Evolutionary conservation across 1,284 basidiomycete species (phyloP).

Genomic region (Fistulina hepatica): DNA sequence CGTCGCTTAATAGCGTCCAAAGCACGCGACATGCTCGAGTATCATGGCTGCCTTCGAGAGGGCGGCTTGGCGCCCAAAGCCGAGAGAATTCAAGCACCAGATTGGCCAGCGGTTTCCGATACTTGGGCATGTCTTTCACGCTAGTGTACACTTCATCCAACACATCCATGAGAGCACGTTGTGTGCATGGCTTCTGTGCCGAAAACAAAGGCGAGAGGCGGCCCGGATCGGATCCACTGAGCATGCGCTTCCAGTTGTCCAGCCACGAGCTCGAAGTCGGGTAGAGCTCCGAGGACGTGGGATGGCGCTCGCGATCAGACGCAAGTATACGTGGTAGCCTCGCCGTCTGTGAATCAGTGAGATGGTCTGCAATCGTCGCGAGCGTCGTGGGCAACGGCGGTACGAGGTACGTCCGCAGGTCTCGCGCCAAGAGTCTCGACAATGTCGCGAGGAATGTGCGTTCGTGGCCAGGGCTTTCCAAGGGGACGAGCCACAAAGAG

Average conservation of each 20-base stretch:
- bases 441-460: conserved; percentile 47
- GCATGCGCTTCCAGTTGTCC: conserved; percentile 46
- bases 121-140: conserved; percentile 55
- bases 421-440: conserved; percentile 49
- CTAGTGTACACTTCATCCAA: conserved; percentile 48
- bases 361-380: conserved; percentile 49
- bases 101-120: conserved; percentile 49
- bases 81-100: conserved; percentile 46
- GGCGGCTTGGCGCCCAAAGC: conserved; percentile 24
- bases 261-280: conserved; percentile 63
- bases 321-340: conserved; percentile 41
- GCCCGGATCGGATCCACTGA: conserved; percentile 42
- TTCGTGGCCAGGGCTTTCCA: conserved; percentile 37
- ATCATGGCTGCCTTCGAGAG: conserved; percentile 14
- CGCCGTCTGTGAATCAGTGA: conserved; percentile 52
- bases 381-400: conserved; percentile 53
- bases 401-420: conserved; percentile 42
- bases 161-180: conserved; percentile 41
- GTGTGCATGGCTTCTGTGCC: conserved; percentile 39
- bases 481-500: conserved; percentile 40
- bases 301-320: no score
- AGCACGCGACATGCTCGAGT: conserved; percentile 36
- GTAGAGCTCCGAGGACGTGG: conserved; percentile 48
- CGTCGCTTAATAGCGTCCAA: conserved; percentile 56
- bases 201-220: conserved; percentile 39